Evolutionary conservation across 176 grass and related monocot species (phyloP).

Genomic region (Lolium perenne): DNA sequence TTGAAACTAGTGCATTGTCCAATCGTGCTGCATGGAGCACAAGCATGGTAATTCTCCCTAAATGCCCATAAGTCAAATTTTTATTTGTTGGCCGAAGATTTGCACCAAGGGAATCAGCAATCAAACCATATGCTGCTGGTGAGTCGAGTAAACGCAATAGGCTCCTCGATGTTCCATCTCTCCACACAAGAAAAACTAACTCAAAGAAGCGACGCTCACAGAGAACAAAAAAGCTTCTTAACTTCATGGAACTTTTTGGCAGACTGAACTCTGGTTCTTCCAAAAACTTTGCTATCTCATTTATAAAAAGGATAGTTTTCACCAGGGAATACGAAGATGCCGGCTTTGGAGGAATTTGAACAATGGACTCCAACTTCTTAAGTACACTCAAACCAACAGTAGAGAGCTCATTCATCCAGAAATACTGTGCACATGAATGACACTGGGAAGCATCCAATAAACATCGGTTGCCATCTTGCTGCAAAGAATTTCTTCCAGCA

Average conservation of each 20-base stretch:
- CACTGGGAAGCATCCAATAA: conserved; percentile 38
- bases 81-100: conserved; percentile 4
- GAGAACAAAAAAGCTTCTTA: not conserved
- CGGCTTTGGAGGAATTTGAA: conserved; percentile 25
- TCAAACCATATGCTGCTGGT: conserved; percentile 39
- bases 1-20: conserved; percentile 33
- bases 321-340: conserved; percentile 35
- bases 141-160: conserved; percentile 48
- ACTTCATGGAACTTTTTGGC: conserved; percentile 18
- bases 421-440: conserved; percentile 52
- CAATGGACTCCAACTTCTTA: conserved; percentile 55
- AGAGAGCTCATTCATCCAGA: conserved; percentile 60
- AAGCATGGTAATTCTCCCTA: conserved; percentile 55
- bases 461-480: conserved; percentile 33
- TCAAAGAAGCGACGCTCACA: conserved; percentile 40
- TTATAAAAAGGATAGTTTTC: conserved; percentile 34
- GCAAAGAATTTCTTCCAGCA: conserved; percentile 37
- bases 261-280: conserved; percentile 19
- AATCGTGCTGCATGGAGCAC: conserved; percentile 53
- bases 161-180: conserved; percentile 19
- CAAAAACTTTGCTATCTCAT: conserved; percentile 58
- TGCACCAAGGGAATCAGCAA: conserved; percentile 48
- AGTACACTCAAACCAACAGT: conserved; percentile 62
- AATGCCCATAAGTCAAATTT: conserved; percentile 58
- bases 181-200: conserved; percentile 46